Evolutionary conservation across 2,329 filamentous ascomycete genomes (phyloP).

Genomic region (Apiospora aurea): DNA sequence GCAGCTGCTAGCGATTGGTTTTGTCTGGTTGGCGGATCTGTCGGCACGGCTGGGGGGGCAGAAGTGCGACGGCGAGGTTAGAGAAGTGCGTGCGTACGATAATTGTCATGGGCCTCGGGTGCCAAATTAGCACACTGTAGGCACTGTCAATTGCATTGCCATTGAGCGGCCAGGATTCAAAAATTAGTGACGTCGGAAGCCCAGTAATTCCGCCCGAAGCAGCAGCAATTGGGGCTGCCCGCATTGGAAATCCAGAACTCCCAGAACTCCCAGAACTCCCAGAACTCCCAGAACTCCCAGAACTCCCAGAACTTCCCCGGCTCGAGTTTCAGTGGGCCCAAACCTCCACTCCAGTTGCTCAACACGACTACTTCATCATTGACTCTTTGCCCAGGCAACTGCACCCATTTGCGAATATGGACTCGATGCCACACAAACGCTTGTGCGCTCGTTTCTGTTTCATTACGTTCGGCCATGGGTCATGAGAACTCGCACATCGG

Average conservation of each 20-base stretch:
- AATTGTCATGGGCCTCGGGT: neutral
- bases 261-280: neutral
- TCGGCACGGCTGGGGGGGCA: neutral
- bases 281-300: neutral
- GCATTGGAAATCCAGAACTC: neutral
- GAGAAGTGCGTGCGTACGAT: neutral
- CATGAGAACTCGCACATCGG: too few relatives aligned
- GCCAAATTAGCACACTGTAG: neutral
- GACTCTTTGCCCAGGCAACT: too few relatives aligned
- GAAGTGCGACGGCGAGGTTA: neutral
- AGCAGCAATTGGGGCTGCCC: neutral
- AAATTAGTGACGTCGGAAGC: slow-evolving; percentile 21
- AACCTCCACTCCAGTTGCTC: neutral
- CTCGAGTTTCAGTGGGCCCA: neutral
- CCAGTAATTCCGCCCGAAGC: neutral
- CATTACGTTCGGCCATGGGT: too few relatives aligned
- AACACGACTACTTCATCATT: neutral
- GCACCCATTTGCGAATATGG: too few relatives aligned
- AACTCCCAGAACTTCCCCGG: neutral
- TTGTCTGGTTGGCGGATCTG: neutral
- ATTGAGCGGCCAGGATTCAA: neutral
- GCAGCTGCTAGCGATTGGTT: neutral
- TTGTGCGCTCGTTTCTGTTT: too few relatives aligned
- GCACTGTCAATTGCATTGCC: neutral
- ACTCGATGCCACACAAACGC: too few relatives aligned